Conservation (phyloP, 495 filamentous ascomycete genomes). For the Cryomyces minteri region DNA sequence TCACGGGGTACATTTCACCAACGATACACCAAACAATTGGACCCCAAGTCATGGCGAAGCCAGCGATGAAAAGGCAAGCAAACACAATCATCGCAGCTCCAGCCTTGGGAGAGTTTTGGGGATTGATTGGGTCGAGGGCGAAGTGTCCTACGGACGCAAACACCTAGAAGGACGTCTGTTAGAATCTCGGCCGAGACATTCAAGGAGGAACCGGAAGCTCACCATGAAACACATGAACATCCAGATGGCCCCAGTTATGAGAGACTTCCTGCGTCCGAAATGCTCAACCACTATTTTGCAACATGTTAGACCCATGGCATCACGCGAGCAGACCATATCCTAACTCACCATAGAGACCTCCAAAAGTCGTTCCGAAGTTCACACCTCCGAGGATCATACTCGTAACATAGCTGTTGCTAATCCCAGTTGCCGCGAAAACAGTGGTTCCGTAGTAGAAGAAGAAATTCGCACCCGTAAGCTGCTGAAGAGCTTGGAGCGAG, state of each 20-base stretch:
- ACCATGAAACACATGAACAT: conserved; percentile 22
- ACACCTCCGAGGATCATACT: conserved; percentile 18
- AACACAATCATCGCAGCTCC: conserved; percentile 61
- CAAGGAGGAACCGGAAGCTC: neutral
- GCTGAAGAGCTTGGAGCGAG: conserved; percentile 52
- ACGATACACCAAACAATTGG: conserved; percentile 69
- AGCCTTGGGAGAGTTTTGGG: conserved; percentile 34
- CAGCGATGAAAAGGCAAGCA: conserved; percentile 49
- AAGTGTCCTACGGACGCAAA: conserved; percentile 21
- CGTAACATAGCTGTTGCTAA: conserved; percentile 16
- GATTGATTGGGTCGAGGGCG: conserved; percentile 15
- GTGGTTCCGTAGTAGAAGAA: conserved; percentile 30
- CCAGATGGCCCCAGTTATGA: conserved; percentile 18
- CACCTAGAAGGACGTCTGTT: neutral
- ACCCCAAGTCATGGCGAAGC: conserved; percentile 39
- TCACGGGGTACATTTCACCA: conserved; percentile 59
- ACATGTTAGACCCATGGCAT: too few relatives aligned
- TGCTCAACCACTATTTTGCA: conserved; percentile 14
- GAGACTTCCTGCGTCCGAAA: conserved; percentile 15
- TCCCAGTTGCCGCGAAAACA: conserved; percentile 15
- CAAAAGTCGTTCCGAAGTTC: conserved; percentile 20
- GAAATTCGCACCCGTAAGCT: conserved; percentile 39
- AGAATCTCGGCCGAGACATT: neutral
- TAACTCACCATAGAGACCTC: conserved; percentile 11
- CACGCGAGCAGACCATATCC: too few relatives aligned